Evolutionary conservation across 129 eudicot species (phyloP).

Genomic region (Glebionis coronaria): DNA sequence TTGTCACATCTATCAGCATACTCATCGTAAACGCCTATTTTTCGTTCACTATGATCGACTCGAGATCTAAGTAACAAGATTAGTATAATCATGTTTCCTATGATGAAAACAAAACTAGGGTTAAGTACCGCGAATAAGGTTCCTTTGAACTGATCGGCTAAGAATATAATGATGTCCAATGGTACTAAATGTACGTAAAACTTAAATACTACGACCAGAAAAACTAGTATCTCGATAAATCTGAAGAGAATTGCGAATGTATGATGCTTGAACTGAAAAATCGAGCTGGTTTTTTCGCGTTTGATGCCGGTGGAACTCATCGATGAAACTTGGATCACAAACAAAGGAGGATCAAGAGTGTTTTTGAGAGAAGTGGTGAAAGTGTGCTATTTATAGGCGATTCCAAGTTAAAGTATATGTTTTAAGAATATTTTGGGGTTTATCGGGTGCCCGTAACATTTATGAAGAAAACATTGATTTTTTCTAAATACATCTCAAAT

Average conservation of each 20-base stretch:
- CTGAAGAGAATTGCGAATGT: conserved; percentile 53
- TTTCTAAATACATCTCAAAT: too few relatives aligned
- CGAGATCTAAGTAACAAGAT: conserved; percentile 49
- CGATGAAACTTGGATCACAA: conserved; percentile 33
- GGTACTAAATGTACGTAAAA: conserved; percentile 48
- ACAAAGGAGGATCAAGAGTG: conserved; percentile 17
- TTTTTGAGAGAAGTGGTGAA: conserved; percentile 1
- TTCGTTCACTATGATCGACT: conserved; percentile 8
- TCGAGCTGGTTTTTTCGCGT: conserved; percentile 60
- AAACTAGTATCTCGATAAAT: conserved; percentile 41
- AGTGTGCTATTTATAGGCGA: conserved; percentile 21
- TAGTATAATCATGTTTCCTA: conserved; percentile 69
- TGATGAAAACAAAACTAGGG: conserved; percentile 57
- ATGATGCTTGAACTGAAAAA: conserved; percentile 34
- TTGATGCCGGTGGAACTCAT: conserved; percentile 56
- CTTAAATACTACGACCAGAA: conserved; percentile 42
- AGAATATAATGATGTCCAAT: conserved; percentile 34
- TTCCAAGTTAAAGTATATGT: too few relatives aligned
- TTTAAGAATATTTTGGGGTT: too few relatives aligned
- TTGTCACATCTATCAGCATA: conserved; percentile 38
- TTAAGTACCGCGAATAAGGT: conserved; percentile 36
- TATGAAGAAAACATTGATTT: too few relatives aligned
- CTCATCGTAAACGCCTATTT: conserved; percentile 43
- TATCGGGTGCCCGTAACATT: too few relatives aligned
- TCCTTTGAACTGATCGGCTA: conserved; percentile 36